Evolutionary conservation across 495 filamentous ascomycete species (phyloP), one percentile per base, ranked within the genome.

Genomic region (Pyronema domesticum): DNA sequence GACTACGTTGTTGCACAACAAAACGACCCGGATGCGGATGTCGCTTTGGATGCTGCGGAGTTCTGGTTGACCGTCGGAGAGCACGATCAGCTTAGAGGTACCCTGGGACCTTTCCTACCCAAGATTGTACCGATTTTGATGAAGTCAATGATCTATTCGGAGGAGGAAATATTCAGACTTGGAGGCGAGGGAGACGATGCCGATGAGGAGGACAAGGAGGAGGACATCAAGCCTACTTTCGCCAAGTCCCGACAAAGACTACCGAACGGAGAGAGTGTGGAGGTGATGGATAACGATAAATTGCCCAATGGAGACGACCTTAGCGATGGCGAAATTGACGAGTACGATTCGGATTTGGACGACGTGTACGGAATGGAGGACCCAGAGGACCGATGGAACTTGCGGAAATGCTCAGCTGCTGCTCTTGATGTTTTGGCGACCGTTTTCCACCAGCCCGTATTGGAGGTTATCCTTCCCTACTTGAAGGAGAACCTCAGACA

Each of bases 21-120:
- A 67, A 76, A 80, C 60, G 86, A 80, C 55, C 69, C 70, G 40
- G 84, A 91, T 34, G 89, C 95, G 59, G 91, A 96, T 48, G 75
- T 96, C 47, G 86, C 89, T 42, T 79, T 91, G 37, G 91, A 96
- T 67, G 91, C 91, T 13, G 89, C 93, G 7, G 91, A 96, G 68
- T 99, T 99, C 65, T 99, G 89, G 87, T 78, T 99, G 47, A 83
- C 84, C 48, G 80, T 94, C 34, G 89, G 89, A 30, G 93, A 95
- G 67, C 86, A 94, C 64, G 74, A 81, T 37, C 75, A 78, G 47
- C 68, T 99, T 47, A 83, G 83, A 67, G 74, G 76, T 39, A 72
- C 76, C 0, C 68, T 99, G 15, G 80, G 73, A 6, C 87, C 85
- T 1, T 84, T 82, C 64, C 78, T 99, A 57, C 69, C 75, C 53